phyloP scores from a whole-genome alignment of 345 rosid genomes.

The Dipteronia dyeriana region DNA sequence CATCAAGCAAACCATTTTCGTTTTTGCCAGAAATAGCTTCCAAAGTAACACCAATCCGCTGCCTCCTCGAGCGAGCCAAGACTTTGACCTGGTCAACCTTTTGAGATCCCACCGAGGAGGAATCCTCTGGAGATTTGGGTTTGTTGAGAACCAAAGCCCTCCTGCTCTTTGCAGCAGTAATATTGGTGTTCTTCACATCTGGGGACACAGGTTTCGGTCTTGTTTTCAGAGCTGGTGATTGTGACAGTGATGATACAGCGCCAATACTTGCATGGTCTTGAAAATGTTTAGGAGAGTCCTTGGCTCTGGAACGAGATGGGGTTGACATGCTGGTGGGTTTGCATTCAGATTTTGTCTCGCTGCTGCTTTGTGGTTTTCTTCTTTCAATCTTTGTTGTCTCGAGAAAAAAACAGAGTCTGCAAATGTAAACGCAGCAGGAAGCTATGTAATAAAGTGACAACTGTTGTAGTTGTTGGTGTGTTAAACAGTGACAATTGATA shows the following conservation, averaged over 20 bases:
- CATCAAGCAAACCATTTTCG: constrained; percentile 30
- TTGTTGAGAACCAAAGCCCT: constrained; percentile 42
- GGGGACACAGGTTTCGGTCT: constrained; percentile 48
- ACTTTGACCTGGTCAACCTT: constrained; percentile 31
- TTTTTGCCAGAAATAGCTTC: constrained; percentile 22
- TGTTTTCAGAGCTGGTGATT: constrained; percentile 3
- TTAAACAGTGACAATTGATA: too few species aligned
- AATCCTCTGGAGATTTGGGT: constrained; percentile 48
- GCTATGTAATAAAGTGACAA: constrained; percentile 13
- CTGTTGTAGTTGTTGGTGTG: background rate
- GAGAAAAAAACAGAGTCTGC: background rate
- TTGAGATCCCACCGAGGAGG: constrained; percentile 34
- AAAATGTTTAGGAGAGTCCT: constrained; percentile 33
- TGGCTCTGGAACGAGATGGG: constrained; percentile 47
- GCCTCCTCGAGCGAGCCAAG: constrained; percentile 44
- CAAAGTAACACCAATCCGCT: background rate
- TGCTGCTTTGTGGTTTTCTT: constrained; percentile 25
- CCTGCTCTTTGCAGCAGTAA: constrained; percentile 26
- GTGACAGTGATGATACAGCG: background rate
- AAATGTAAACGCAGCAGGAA: background rate
- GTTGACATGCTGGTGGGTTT: constrained; percentile 24
- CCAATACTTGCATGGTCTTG: constrained; percentile 17
- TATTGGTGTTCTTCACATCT: constrained; percentile 34
- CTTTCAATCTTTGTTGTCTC: background rate
- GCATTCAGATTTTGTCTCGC: constrained; percentile 22